Conservation (phyloP, 2,329 filamentous ascomycete species). For the Calonectria fujianensis region DNA sequence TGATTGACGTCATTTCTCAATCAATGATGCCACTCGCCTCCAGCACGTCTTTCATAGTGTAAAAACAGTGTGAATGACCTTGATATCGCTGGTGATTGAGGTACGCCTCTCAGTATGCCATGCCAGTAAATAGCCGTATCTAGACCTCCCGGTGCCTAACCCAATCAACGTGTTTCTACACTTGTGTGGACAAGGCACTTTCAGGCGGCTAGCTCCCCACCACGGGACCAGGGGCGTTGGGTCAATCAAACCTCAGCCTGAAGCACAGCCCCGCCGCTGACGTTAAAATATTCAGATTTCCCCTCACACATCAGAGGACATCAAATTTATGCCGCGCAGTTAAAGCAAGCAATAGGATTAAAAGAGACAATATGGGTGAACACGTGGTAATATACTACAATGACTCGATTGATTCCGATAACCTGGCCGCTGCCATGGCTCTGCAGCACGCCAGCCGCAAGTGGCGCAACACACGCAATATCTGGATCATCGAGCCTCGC, state of each 20-base stretch:
- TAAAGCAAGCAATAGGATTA: conserved; percentile 19
- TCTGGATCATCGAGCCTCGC: conserved; percentile 54
- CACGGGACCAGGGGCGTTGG: neutral
- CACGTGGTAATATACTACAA: conserved; percentile 53
- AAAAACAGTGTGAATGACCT: neutral
- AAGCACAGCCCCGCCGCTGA: neutral
- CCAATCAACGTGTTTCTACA: neutral
- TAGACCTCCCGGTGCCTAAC: neutral
- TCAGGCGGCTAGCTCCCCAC: neutral
- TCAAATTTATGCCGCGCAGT: conserved; percentile 1
- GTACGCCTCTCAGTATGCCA: neutral
- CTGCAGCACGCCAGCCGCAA: conserved; percentile 42
- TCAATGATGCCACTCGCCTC: neutral
- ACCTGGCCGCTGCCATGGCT: conserved; percentile 50
- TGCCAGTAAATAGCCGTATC: too few species aligned
- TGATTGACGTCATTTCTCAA: neutral
- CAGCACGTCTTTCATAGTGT: neutral
- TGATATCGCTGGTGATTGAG: neutral
- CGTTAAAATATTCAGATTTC: conserved; percentile 18
- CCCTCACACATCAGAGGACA: conserved; percentile 20
- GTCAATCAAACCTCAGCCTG: neutral
- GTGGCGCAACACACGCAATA: conserved; percentile 39
- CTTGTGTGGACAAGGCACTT: neutral
- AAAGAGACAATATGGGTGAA: conserved; percentile 42
- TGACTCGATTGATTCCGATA: conserved; percentile 55